Evolutionary conservation across 116 monocot species (phyloP).

Genomic region (Zostera marina): DNA sequence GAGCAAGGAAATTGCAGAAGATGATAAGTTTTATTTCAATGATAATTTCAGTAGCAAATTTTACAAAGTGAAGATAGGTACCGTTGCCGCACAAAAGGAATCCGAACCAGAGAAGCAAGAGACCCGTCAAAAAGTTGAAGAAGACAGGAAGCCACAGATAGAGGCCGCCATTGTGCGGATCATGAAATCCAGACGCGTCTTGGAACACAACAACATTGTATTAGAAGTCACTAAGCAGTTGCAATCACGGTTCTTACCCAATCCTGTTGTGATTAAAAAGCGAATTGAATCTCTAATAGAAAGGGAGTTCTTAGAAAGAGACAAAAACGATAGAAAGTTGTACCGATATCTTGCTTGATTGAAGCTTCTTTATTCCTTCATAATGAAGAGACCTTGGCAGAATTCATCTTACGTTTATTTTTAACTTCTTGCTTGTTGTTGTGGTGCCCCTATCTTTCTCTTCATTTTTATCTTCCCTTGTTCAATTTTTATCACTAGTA

Average conservation of each 20-base stretch:
- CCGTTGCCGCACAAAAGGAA: constrained; percentile 74
- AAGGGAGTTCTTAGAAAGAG: constrained; percentile 82
- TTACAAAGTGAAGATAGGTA: constrained; percentile 85
- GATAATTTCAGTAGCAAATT: constrained; percentile 75
- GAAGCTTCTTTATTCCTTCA: neutral
- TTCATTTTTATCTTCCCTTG: no score
- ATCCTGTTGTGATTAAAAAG: constrained; percentile 84
- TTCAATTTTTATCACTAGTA: no score
- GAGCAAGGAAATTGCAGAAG: constrained; percentile 70
- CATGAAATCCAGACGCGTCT: constrained; percentile 72
- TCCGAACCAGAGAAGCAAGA: constrained; percentile 75
- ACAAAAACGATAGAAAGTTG: constrained; percentile 66
- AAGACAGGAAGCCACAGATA: constrained; percentile 89
- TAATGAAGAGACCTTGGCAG: no score
- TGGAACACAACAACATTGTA: constrained; percentile 87
- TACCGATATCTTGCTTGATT: constrained; percentile 80
- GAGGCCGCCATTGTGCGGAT: constrained; percentile 87
- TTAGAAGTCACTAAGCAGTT: constrained; percentile 76
- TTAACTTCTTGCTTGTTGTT: no score
- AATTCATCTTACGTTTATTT: no score
- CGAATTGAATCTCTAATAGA: constrained; percentile 81
- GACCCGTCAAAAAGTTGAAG: constrained; percentile 75
- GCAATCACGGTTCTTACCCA: constrained; percentile 69
- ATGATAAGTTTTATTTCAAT: constrained; percentile 56
- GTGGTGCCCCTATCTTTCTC: no score